Base-by-base conservation (phyloP, 2,329 filamentous ascomycete genomes). In the Corynespora cassiicola region DNA sequence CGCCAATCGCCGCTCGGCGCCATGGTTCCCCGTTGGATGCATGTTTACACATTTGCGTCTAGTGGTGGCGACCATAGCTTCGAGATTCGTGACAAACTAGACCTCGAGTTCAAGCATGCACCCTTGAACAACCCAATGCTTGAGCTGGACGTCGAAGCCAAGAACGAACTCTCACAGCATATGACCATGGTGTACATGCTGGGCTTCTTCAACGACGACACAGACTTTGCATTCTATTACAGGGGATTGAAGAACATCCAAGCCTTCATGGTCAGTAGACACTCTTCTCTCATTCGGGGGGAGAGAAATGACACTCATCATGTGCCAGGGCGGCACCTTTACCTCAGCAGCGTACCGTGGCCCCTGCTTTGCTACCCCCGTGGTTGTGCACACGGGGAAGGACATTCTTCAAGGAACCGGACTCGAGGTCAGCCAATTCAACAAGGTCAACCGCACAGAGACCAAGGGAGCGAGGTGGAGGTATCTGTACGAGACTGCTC, bases 21-120 rank as follows among this genome's bases (percentile, higher is more conserved):
- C 14, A n/a, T 29, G 16, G 29, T 12, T 17, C 10, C 75, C 0
- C 77, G 76, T 40, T 32, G 6, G 21, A 34, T 6, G 26, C 24
- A 45, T 47, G 33, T 27, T 40, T 41, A 21, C 39, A 38, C 20
- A 42, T 27, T 36, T 15, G 33, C 27, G 24, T 18, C 23, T 9
- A 47, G 39, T 14, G 45, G 45, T 11, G 10, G 14, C 12, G 45
- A 47, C 27, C 14, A 22, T 1, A 10, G 38, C 20, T 18, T 16
- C 2, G 18, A 34, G 8, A 19, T 45, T 11, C 39, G 41, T 27
- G 22, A 22, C 10, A 45, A 39, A 19, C 38, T 51, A 16, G 27
- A 31, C 3, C 7, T 30, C 10, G 47, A 51, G 26, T 44, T 29
- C 22, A 28, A 31, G 7, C 16, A 28, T 4, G n/a, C 12, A 5